Conservation (phyloP, 495 filamentous ascomycete species). For the Chaetomidium leptoderma region DNA sequence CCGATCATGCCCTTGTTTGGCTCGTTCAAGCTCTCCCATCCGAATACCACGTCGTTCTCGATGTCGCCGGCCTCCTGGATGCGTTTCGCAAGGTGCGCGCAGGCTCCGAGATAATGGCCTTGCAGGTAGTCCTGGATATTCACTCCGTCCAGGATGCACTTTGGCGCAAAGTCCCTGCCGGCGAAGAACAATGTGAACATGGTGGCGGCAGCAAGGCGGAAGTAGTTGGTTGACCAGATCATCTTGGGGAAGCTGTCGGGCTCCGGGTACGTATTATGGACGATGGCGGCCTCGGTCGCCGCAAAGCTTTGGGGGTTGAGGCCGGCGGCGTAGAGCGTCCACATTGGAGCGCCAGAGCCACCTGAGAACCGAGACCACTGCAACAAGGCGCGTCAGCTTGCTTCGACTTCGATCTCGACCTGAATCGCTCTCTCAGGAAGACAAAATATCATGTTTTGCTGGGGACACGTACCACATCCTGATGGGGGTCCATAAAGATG, state of each 20-base stretch:
- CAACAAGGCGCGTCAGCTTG: neutral
- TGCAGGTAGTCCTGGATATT: conserved; percentile 98
- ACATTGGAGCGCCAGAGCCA: conserved; percentile 93
- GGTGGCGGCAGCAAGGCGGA: conserved; percentile 76
- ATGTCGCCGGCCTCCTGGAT: conserved; percentile 90
- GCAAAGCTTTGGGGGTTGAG: conserved; percentile 80
- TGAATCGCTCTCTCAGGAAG: neutral
- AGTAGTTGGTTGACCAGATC: conserved; percentile 99
- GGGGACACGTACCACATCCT: conserved; percentile 73
- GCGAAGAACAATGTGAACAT: conserved; percentile 95
- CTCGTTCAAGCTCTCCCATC: conserved; percentile 94
- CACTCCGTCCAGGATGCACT: conserved; percentile 86
- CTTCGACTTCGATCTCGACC: neutral
- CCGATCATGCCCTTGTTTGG: conserved; percentile 86
- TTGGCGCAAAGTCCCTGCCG: conserved; percentile 89
- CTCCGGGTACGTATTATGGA: conserved; percentile 91
- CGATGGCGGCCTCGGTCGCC: conserved; percentile 84
- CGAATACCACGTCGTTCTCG: conserved; percentile 82
- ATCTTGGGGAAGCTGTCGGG: conserved; percentile 91
- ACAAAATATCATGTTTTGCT: neutral
- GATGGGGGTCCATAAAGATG: conserved; percentile 96
- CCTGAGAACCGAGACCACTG: conserved; percentile 93
- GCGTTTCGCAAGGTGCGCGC: conserved; percentile 70
- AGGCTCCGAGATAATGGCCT: conserved; percentile 75
- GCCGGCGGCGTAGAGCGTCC: conserved; percentile 93